Percentiles rank a stretch among this genome's conserved stretches.
phyloP scores from a whole-genome alignment of 1,284 basidiomycete species.

The Anthracocystis walkeri region DNA sequence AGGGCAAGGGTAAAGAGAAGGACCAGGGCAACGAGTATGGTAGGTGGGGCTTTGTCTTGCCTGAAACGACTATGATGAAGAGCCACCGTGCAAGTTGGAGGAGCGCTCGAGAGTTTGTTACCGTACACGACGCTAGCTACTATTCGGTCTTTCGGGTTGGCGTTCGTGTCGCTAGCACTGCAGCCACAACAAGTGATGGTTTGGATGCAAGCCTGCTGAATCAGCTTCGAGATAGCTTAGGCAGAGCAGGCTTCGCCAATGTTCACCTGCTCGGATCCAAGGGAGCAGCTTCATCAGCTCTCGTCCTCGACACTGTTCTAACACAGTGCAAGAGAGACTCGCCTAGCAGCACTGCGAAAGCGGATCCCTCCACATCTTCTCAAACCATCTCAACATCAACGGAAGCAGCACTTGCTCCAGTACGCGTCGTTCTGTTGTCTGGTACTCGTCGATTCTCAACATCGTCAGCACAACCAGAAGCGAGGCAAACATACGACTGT shows the following conservation, averaged over 20 bases:
- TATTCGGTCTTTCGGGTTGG: constrained; percentile 42
- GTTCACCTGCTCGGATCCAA: not conserved
- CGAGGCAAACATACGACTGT: constrained; percentile 11
- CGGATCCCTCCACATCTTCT: no score
- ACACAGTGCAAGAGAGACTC: not conserved
- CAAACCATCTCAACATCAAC: not conserved
- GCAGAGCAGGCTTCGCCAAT: constrained; percentile 12
- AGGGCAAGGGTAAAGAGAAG: constrained; percentile 53
- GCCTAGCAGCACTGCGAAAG: not conserved
- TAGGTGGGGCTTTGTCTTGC: constrained; percentile 60
- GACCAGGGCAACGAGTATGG: constrained; percentile 39
- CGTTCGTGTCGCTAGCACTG: not conserved
- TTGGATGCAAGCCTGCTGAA: not conserved
- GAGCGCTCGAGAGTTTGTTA: constrained; percentile 36
- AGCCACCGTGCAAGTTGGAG: constrained; percentile 59
- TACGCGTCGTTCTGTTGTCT: constrained; percentile 23
- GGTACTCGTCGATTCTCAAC: constrained; percentile 7
- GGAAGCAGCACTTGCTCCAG: constrained; percentile 36
- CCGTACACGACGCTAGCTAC: constrained; percentile 65
- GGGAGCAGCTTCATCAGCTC: not conserved
- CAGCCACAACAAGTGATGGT: not conserved
- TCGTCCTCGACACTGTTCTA: constrained; percentile 17
- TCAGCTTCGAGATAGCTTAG: constrained; percentile 1
- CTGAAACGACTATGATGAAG: constrained; percentile 65
- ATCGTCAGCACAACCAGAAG: not conserved